Evolutionary conservation across 2,329 filamentous ascomycete species (phyloP).

Genomic region (Mycogone perniciosa): DNA sequence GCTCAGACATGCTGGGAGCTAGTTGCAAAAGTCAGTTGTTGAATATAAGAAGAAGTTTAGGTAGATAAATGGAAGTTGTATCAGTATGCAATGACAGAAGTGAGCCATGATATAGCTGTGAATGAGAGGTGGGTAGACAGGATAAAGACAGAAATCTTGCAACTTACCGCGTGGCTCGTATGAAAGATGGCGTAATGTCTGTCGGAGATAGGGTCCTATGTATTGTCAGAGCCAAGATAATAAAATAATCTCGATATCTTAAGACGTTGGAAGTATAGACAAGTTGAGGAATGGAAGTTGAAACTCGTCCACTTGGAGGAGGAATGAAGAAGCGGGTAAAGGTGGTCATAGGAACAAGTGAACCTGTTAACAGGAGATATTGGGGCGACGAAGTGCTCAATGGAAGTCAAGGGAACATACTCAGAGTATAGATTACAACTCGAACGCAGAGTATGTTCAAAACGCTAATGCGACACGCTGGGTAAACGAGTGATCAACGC

Average conservation of each 20-base stretch:
- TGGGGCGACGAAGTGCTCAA: background rate
- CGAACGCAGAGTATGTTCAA: no score
- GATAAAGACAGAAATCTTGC: no score
- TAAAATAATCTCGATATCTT: no score
- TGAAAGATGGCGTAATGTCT: background rate
- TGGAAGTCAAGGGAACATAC: background rate
- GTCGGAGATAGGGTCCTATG: no score
- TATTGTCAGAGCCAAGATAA: background rate
- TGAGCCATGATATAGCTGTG: background rate
- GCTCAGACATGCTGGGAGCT: conserved; percentile 26
- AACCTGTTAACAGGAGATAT: background rate
- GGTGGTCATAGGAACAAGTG: background rate
- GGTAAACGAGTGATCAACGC: no score
- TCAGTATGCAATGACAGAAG: background rate
- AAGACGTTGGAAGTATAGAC: no score
- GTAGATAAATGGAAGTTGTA: background rate
- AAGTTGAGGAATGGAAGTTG: background rate
- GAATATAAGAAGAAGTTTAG: background rate
- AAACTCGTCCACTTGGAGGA: background rate
- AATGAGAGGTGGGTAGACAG: no score
- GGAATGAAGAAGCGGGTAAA: background rate
- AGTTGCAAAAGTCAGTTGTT: background rate
- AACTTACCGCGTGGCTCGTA: background rate
- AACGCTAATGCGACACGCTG: no score
- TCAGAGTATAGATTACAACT: background rate